Percentiles rank a stretch among this genome's conserved stretches.
Conservation (phyloP, 345 rosid species). For the Mallotus nudiflorus region DNA sequence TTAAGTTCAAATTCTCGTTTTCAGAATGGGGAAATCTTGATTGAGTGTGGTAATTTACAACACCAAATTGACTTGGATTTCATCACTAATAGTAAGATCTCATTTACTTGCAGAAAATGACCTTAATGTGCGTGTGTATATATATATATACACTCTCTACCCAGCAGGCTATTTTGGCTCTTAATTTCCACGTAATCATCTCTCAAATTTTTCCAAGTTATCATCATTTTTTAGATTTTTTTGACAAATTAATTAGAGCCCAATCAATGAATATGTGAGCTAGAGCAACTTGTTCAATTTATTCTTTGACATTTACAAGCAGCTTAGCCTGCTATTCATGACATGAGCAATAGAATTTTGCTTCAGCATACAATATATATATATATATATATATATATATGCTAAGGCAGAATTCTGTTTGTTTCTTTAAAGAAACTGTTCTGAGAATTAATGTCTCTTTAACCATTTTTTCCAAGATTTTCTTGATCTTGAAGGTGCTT, state of each 20-base stretch:
- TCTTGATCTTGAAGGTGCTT: no score
- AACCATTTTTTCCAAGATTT: no score
- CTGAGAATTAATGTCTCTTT: no score
- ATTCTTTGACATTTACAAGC: slow-evolving; percentile 14
- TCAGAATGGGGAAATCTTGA: slow-evolving; percentile 11
- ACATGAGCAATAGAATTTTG: slow-evolving; percentile 1
- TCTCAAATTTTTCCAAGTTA: slow-evolving; percentile 42
- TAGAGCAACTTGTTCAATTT: slow-evolving; percentile 18
- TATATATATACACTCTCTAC: neutral
- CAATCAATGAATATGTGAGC: no score
- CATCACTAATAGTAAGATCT: slow-evolving; percentile 22
- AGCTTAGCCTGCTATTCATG: no score
- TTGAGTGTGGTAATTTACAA: slow-evolving; percentile 12
- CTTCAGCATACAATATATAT: no score
- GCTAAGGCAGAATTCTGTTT: no score
- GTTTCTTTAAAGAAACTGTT: no score
- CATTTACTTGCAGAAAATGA: slow-evolving; percentile 21
- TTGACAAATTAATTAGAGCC: no score
- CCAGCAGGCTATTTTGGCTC: no score
- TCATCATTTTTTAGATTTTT: slow-evolving; percentile 43
- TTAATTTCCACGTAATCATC: slow-evolving; percentile 41
- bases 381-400: no score
- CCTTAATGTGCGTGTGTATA: no score
- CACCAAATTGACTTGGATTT: slow-evolving; percentile 22
- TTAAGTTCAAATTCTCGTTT: slow-evolving; percentile 5